Conservation (phyloP, 495 filamentous ascomycete species). For the Xanthoparmelia taractica region DNA sequence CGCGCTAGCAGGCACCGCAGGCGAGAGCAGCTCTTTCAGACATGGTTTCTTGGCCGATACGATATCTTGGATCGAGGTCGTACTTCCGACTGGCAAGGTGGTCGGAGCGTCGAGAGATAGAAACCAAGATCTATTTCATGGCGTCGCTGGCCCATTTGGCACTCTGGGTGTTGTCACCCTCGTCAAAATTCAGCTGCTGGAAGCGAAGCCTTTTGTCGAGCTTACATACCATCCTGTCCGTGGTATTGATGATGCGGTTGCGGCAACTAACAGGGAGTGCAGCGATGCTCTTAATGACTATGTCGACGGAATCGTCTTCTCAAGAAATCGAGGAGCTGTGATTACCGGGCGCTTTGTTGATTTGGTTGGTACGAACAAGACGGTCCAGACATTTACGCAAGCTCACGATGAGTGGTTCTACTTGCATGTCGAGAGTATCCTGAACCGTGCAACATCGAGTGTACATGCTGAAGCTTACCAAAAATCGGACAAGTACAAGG, state of each 20-base stretch:
- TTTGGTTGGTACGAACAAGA: slow-evolving; percentile 6
- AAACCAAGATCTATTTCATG: slow-evolving; percentile 43
- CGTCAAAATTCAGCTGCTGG: slow-evolving; percentile 42
- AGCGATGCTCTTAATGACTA: slow-evolving; percentile 40
- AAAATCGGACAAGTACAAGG: too few species aligned
- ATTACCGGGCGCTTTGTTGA: slow-evolving; percentile 40
- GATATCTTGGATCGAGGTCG: slow-evolving; percentile 44
- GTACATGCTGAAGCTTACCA: too few species aligned
- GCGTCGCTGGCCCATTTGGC: slow-evolving; percentile 45
- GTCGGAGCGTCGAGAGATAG: slow-evolving; percentile 33
- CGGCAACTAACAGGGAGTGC: slow-evolving; percentile 28
- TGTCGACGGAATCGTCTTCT: slow-evolving; percentile 47
- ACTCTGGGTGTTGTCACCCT: slow-evolving; percentile 47
- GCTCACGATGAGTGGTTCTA: slow-evolving; percentile 52
- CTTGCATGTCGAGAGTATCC: slow-evolving; percentile 35
- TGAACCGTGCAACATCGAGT: slow-evolving; percentile 15
- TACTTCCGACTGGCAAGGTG: slow-evolving; percentile 45
- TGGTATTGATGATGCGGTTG: slow-evolving; percentile 34
- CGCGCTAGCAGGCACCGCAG: slow-evolving; percentile 46
- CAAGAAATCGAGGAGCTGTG: slow-evolving; percentile 36
- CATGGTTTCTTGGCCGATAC: slow-evolving; percentile 49
- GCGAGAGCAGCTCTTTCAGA: slow-evolving; percentile 48
- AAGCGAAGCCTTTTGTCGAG: slow-evolving; percentile 41
- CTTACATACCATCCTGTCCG: slow-evolving; percentile 39
- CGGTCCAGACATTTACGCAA: slow-evolving; percentile 37